A percentile compares a stretch with the other conserved stretches of the same genome.
Conservation (phyloP, 164 flowering plant species). For the Nymphaea thermarum region DNA sequence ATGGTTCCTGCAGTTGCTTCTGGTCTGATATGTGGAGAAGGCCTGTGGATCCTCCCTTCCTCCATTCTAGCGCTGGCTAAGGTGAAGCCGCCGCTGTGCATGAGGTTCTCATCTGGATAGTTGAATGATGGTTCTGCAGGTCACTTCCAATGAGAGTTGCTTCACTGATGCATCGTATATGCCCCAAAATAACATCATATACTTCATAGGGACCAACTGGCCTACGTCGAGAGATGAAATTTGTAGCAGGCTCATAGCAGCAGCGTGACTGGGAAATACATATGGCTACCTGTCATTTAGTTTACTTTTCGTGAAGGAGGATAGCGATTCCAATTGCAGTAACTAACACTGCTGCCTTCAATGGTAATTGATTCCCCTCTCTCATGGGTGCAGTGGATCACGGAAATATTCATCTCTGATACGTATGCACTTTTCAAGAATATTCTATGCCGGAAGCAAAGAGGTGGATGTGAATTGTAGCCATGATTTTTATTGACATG, state of each 20-base stretch:
- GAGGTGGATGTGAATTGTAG: too few relatives aligned
- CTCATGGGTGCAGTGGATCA: too few relatives aligned
- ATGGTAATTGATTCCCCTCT: too few relatives aligned
- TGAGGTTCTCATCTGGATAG: background rate
- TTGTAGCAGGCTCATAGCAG: background rate
- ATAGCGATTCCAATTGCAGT: too few relatives aligned
- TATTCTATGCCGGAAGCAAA: too few relatives aligned
- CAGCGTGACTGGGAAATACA: background rate
- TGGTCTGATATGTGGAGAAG: conserved; percentile 25
- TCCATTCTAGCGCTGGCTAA: conserved; percentile 1
- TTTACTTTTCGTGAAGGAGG: too few relatives aligned
- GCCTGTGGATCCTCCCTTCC: conserved; percentile 3
- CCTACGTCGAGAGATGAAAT: background rate
- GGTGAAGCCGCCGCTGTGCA: conserved; percentile 4
- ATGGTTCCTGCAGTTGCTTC: conserved; percentile 70
- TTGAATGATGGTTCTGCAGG: background rate
- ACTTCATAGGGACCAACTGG: background rate
- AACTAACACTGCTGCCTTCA: too few relatives aligned
- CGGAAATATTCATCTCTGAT: too few relatives aligned
- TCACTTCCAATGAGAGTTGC: background rate
- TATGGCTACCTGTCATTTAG: too few relatives aligned
- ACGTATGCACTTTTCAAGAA: too few relatives aligned
- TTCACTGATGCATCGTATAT: background rate
- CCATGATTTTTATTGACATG: too few relatives aligned
- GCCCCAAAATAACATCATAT: background rate